These are phyloP conservation scores for Helenozyma rhizophorensis DNA, from an alignment of 805 yeast species.

Conservation along the genomic window DNA sequence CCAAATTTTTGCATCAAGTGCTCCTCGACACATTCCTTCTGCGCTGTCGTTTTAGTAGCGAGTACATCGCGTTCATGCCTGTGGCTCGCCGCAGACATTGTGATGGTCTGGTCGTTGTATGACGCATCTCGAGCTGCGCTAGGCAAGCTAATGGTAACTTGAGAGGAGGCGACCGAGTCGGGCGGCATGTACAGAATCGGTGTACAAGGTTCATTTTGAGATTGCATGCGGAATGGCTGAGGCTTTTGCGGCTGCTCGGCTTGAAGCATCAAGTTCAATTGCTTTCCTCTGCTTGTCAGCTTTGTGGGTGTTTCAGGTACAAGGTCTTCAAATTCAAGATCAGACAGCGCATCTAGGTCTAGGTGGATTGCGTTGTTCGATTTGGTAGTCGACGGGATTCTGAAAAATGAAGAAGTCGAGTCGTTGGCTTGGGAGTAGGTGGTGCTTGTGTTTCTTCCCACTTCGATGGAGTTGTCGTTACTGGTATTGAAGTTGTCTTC, in stretches of 20 bases:
- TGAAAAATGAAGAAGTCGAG: constrained; percentile 31
- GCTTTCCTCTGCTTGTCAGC: constrained; percentile 12
- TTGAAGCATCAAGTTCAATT: constrained; percentile 4
- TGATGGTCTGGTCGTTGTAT: constrained; percentile 10
- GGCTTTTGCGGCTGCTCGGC: constrained; percentile 2
- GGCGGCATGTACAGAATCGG: constrained; percentile 15
- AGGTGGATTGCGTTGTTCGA: constrained; percentile 15
- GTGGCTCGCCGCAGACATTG: constrained; percentile 2
- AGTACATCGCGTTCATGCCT: constrained; percentile 3
- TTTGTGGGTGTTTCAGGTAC: constrained; percentile 39
- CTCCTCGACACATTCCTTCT: constrained; percentile 30
- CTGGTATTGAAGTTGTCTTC: constrained; percentile 10
- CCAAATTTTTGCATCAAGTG: constrained; percentile 50
- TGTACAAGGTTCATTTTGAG: constrained; percentile 14
- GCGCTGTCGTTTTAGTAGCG: neutral
- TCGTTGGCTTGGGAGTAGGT: constrained; percentile 24
- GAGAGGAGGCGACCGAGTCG: constrained; percentile 20
- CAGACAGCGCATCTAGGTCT: constrained; percentile 17
- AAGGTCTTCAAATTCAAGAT: constrained; percentile 16
- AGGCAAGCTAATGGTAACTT: constrained; percentile 15
- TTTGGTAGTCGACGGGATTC: constrained; percentile 18
- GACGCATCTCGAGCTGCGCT: constrained; percentile 6
- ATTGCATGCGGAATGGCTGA: constrained; percentile 1
- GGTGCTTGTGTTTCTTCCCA: constrained; percentile 29
- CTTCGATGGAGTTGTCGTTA: constrained; percentile 29